Evolutionary conservation across 2,329 filamentous ascomycete genomes (phyloP), one percentile per base, ranked within the genome.

Genomic region (Sclerotinia spermophila): DNA sequence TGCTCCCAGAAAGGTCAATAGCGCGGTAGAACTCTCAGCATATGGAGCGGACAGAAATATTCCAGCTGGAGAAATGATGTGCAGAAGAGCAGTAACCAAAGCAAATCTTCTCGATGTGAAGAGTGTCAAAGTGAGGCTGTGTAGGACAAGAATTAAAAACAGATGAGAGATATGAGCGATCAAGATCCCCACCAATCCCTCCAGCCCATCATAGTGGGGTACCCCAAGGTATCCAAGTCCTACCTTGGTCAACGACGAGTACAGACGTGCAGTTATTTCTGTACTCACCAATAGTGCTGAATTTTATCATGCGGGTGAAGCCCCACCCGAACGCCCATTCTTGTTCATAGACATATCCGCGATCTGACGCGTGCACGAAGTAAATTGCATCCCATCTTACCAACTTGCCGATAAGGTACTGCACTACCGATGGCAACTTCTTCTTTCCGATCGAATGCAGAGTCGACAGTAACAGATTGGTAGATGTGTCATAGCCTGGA

Each of bases 21-120:
- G 83, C 0, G 95, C 89, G 80, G 94, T 97, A 0, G 90, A 80
- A 73, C 91, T 89, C 82, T 99, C 96, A 15, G 89, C 86, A 80
- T 96, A 97, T 0, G 95, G 93, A 0, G 94, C 91, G 0, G 91
- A 94, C 27, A 99, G 86, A 79, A 99, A 98, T 3, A 97, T 81
- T 0, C 95, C 95, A 0, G 92, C 96, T 0, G 96, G 95, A 0
- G 92, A 96, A 64, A 98, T 78, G 69, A 97, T 86, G 79, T 98
- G 93, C 64, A 98, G 83, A 24, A 86, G 82, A 4, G 93, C 88
- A 13, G 93, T 86, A 33, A 91, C 79, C 72, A 95, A 89, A 2
- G 92, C 86, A 55, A 91, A 80, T n/a, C 21, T 79, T 79, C 69
- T 69, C 78, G 40, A 65, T 24, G 80, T 80, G 69, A 87, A 87